Conservation (phyloP, 2,329 filamentous ascomycete genomes). For the Colletotrichum sidae region DNA sequence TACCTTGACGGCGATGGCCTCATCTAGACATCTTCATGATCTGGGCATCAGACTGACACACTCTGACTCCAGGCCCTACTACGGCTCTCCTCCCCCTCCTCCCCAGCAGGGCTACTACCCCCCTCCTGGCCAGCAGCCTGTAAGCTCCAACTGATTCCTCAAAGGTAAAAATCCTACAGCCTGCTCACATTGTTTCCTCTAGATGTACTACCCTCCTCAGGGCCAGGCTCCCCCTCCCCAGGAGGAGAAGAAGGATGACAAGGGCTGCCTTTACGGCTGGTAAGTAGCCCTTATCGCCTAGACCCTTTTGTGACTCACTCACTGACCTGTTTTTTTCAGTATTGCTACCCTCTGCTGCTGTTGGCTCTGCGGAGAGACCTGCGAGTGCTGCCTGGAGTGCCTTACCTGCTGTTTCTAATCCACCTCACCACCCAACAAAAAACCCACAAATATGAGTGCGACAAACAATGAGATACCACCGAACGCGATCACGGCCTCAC, state of each 20-base stretch:
- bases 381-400: constrained; percentile 57
- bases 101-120: constrained; percentile 40
- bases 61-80: constrained; percentile 33
- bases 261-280: constrained; percentile 55
- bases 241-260: constrained; percentile 54
- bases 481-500: constrained; percentile 32
- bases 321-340: constrained; percentile 40
- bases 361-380: constrained; percentile 57
- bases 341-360: constrained; percentile 57
- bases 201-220: constrained; percentile 45
- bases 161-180: constrained; percentile 1
- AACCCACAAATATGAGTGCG: constrained; percentile 9
- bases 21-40: not conserved
- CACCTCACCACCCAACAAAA: constrained; percentile 1
- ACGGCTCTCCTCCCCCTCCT: constrained; percentile 37
- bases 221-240: constrained; percentile 47
- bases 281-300: constrained; percentile 36
- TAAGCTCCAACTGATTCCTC: constrained; percentile 7
- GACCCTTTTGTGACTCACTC: not conserved
- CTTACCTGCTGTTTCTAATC: constrained; percentile 52
- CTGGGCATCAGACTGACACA: constrained; percentile 15
- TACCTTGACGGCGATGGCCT: not conserved
- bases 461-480: constrained; percentile 7
- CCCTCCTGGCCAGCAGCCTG: constrained; percentile 38
- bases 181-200: constrained; percentile 6